Evolutionary conservation across 331 rosid genomes (phyloP).

Genomic region (Rosa hybrid): DNA sequence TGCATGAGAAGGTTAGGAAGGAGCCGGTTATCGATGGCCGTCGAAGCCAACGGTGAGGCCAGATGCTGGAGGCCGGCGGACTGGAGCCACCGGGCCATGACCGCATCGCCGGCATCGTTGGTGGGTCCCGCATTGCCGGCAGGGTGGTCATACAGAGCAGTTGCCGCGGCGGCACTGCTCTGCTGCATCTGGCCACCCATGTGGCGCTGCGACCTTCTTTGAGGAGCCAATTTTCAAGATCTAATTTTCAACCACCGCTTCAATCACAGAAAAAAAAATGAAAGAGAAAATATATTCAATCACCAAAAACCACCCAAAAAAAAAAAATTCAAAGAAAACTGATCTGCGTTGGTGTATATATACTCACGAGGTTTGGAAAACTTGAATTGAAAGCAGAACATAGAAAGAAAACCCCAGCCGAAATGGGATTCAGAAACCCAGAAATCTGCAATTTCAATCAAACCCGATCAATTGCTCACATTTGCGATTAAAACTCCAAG

Average conservation of each 20-base stretch:
- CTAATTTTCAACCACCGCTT: conserved; percentile 54
- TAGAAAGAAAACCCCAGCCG: conserved; percentile 44
- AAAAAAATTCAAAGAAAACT: not conserved
- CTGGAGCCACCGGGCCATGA: conserved; percentile 99
- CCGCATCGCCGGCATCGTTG: conserved; percentile 91
- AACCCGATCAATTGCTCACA: not conserved
- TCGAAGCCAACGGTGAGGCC: conserved; percentile 90
- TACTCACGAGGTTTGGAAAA: conserved; percentile 68
- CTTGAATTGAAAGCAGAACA: conserved; percentile 58
- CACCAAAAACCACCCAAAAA: not conserved
- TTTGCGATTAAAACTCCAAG: conserved; percentile 23
- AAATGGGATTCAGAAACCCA: conserved; percentile 38
- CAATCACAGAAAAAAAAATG: conserved; percentile 13
- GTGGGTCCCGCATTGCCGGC: conserved; percentile 68
- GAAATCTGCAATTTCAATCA: conserved; percentile 27
- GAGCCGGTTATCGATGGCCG: conserved; percentile 75
- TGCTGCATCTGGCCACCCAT: conserved; percentile 99
- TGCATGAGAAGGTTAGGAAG: conserved; percentile 93
- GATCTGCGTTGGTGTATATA: not conserved
- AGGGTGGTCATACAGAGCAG: conserved; percentile 66
- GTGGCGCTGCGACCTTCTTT: conserved; percentile 99
- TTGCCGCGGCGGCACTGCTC: conserved; percentile 89
- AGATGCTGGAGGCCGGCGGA: conserved; percentile 99
- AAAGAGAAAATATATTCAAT: not conserved
- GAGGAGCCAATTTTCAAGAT: conserved; percentile 99